These are phyloP conservation scores for Syncephalastrum contaminatum DNA, from an alignment of 371 early-diverging fungal genomes.

Conservation along the genomic window DNA sequence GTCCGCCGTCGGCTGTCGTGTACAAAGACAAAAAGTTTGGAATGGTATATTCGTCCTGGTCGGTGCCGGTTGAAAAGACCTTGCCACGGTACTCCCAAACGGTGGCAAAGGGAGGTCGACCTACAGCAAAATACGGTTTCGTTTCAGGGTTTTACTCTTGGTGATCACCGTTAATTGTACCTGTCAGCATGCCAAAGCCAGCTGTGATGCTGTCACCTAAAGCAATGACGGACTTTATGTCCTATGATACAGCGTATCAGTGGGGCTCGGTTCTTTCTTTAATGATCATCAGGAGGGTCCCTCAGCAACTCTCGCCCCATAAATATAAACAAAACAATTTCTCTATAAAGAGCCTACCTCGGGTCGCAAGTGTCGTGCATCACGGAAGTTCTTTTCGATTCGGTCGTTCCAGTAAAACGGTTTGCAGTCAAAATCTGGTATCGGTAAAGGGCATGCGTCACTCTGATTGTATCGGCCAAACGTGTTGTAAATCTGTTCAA, in stretches of 20 bases:
- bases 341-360: constrained; percentile 35
- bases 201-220: constrained; percentile 75
- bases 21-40: constrained; percentile 57
- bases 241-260: constrained; percentile 26
- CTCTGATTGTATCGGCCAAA: constrained; percentile 29
- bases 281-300: not conserved
- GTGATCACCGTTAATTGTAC: constrained; percentile 7
- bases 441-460: constrained; percentile 31
- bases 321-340: not conserved
- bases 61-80: constrained; percentile 64
- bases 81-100: constrained; percentile 65
- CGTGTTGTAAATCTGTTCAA: constrained; percentile 50
- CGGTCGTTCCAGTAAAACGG: constrained; percentile 43
- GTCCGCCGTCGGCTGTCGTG: constrained; percentile 43
- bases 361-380: constrained; percentile 56
- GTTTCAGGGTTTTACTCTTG: not conserved
- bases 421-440: constrained; percentile 48
- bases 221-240: constrained; percentile 65
- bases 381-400: constrained; percentile 25
- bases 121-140: constrained; percentile 11
- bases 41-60: constrained; percentile 55
- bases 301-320: not conserved
- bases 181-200: constrained; percentile 61
- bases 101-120: constrained; percentile 54
- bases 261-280: no score